Evolutionary conservation across 1,284 basidiomycete genomes (phyloP).

Genomic region (Cryptococcus sp.): DNA sequence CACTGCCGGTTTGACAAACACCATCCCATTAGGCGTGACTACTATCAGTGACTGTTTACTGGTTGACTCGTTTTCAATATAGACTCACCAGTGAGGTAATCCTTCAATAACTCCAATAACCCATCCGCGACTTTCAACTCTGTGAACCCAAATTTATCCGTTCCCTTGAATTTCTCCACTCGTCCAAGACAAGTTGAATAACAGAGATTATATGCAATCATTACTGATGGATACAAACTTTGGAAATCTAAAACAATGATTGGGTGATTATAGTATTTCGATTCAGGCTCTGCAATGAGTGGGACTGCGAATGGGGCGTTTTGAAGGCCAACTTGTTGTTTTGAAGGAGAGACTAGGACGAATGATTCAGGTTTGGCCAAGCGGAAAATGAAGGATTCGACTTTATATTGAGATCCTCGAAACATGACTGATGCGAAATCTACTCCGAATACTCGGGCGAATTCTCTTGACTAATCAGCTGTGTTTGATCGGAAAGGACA

Average conservation of each 20-base stretch:
- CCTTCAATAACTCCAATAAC: constrained; percentile 62
- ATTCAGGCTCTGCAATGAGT: constrained; percentile 88
- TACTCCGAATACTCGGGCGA: constrained; percentile 92
- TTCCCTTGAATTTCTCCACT: constrained; percentile 74
- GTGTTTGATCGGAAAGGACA: background rate
- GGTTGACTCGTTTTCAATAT: too few species aligned
- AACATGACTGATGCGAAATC: constrained; percentile 95
- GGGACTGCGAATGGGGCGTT: constrained; percentile 90
- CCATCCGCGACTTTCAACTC: constrained; percentile 70
- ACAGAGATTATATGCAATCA: constrained; percentile 98
- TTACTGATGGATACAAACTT: constrained; percentile 90
- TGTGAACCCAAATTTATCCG: constrained; percentile 75
- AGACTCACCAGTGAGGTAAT: constrained; percentile 67
- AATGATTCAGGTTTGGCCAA: constrained; percentile 97
- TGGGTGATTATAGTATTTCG: constrained; percentile 88
- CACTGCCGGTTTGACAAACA: constrained; percentile 83
- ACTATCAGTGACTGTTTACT: too few species aligned
- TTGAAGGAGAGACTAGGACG: constrained; percentile 79
- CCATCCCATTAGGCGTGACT: constrained; percentile 93
- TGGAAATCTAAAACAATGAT: constrained; percentile 93
- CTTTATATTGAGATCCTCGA: constrained; percentile 95
- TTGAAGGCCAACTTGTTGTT: constrained; percentile 83
- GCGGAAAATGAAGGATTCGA: constrained; percentile 96
- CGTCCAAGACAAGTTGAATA: constrained; percentile 96
- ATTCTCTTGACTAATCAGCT: constrained; percentile 60